Evolutionary conservation across 2,329 filamentous ascomycete genomes (phyloP).

Genomic region (Gyromitra esculenta): DNA sequence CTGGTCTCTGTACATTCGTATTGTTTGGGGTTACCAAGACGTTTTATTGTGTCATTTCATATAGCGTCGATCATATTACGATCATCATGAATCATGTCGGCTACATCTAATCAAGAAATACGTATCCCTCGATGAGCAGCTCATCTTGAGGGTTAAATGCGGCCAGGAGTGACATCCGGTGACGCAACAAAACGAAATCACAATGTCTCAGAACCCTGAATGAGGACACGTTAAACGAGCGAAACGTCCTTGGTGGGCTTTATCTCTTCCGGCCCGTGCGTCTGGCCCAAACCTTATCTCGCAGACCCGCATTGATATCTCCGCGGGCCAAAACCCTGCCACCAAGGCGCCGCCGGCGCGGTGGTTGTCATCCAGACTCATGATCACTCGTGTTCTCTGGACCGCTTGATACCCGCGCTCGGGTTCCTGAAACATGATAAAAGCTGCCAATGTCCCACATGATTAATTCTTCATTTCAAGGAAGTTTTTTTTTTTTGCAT

Average conservation of each 20-base stretch:
- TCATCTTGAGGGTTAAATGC: not conserved
- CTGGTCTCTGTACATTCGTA: not conserved
- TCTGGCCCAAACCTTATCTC: constrained; percentile 27
- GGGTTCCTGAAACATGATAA: too few species aligned
- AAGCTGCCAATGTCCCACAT: too few species aligned
- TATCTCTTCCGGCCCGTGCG: constrained; percentile 16
- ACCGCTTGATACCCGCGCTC: too few species aligned
- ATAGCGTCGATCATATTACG: not conserved
- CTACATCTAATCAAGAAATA: not conserved
- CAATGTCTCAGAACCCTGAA: constrained; percentile 15
- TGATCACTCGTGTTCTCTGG: too few species aligned
- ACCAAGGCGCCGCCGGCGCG: not conserved
- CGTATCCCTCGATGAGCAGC: not conserved
- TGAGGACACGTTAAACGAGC: not conserved
- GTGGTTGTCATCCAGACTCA: too few species aligned
- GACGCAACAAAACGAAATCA: constrained; percentile 15
- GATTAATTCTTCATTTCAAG: too few species aligned
- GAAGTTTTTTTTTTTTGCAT: too few species aligned
- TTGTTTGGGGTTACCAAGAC: not conserved
- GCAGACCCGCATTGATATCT: constrained; percentile 16
- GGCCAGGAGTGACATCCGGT: constrained; percentile 30
- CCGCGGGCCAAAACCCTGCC: not conserved
- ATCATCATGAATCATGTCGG: not conserved
- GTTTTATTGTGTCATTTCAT: not conserved
- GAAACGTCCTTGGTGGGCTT: not conserved